Evolutionary conservation across 2,329 filamentous ascomycete genomes (phyloP).

Genomic region (Blastomyces emzantsi): DNA sequence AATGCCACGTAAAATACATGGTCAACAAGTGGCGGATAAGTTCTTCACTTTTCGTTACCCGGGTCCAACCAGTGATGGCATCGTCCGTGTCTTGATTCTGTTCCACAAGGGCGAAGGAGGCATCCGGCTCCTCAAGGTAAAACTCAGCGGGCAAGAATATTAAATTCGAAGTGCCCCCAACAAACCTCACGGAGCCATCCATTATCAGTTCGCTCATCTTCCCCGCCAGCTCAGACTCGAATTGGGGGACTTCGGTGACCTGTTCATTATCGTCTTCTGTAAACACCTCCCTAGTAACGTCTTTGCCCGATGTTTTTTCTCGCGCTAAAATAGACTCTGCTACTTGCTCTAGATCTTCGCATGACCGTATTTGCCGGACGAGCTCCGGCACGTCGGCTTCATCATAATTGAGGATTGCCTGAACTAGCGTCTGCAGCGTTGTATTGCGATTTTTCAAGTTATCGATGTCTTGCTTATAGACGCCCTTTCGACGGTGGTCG

Average conservation of each 20-base stretch:
- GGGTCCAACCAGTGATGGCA: constrained; percentile 77
- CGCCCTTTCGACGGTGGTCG: constrained; percentile 90
- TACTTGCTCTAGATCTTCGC: constrained; percentile 61
- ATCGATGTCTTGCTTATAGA: constrained; percentile 90
- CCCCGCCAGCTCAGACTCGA: constrained; percentile 74
- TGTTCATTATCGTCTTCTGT: constrained; percentile 32
- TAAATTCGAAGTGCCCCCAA: constrained; percentile 88
- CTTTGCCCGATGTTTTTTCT: constrained; percentile 39
- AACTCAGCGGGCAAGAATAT: constrained; percentile 60
- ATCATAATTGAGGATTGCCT: constrained; percentile 82
- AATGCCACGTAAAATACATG: constrained; percentile 99
- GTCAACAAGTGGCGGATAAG: constrained; percentile 81
- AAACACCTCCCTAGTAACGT: constrained; percentile 28
- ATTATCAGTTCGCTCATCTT: constrained; percentile 89
- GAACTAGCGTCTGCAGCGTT: constrained; percentile 83
- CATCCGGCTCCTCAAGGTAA: constrained; percentile 33
- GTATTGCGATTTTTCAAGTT: constrained; percentile 77
- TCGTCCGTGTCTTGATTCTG: constrained; percentile 49
- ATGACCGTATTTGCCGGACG: constrained; percentile 79
- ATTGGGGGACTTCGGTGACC: constrained; percentile 34
- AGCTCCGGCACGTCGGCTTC: constrained; percentile 77
- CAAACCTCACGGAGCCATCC: constrained; percentile 80
- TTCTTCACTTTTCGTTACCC: constrained; percentile 67
- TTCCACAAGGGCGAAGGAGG: constrained; percentile 37
- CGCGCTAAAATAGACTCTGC: constrained; percentile 50